Conservation (phyloP, 2,329 filamentous ascomycete genomes). For the Camptophora hylomeconis region DNA sequence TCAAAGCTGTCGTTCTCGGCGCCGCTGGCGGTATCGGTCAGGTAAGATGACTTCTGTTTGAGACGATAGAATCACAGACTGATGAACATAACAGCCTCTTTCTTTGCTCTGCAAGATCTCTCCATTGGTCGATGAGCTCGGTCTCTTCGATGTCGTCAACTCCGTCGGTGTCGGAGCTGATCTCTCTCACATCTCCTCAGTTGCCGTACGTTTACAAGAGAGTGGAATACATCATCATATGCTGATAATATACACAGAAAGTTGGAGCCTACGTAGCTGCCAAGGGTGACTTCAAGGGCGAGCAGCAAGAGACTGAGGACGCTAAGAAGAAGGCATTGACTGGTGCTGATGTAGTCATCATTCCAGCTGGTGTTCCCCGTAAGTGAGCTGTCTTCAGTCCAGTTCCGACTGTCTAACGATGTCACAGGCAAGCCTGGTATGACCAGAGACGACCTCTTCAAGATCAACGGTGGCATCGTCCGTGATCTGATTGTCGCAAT, state of each 20-base stretch:
- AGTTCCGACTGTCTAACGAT: slow-evolving; percentile 14
- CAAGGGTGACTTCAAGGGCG: slow-evolving; percentile 19
- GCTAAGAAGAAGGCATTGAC: slow-evolving; percentile 81
- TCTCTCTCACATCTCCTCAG: slow-evolving; percentile 91
- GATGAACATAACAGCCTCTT: slow-evolving; percentile 57
- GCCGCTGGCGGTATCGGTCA: slow-evolving; percentile 98
- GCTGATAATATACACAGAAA: slow-evolving; percentile 43
- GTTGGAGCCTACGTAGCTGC: slow-evolving; percentile 77
- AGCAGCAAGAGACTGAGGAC: slow-evolving; percentile 44
- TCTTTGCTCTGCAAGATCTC: slow-evolving; percentile 91
- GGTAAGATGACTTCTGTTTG: slow-evolving; percentile 38
- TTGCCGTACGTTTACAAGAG: slow-evolving; percentile 55
- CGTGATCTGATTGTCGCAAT: slow-evolving; percentile 81
- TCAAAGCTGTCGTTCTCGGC: slow-evolving; percentile 64
- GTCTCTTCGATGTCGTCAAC: slow-evolving; percentile 99
- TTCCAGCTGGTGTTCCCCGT: slow-evolving; percentile 97
- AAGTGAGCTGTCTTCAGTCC: slow-evolving; percentile 27
- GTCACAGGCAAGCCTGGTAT: slow-evolving; percentile 87
- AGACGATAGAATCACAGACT: slow-evolving; percentile 3
- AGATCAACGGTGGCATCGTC: slow-evolving; percentile 98
- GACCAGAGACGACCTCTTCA: slow-evolving; percentile 99
- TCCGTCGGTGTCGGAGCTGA: slow-evolving; percentile 91
- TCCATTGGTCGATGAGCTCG: slow-evolving; percentile 78
- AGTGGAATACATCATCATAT: not conserved
- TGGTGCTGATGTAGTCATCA: slow-evolving; percentile 89